phyloP scores from a whole-genome alignment of 331 rosid species.

The Saraca asoca region DNA sequence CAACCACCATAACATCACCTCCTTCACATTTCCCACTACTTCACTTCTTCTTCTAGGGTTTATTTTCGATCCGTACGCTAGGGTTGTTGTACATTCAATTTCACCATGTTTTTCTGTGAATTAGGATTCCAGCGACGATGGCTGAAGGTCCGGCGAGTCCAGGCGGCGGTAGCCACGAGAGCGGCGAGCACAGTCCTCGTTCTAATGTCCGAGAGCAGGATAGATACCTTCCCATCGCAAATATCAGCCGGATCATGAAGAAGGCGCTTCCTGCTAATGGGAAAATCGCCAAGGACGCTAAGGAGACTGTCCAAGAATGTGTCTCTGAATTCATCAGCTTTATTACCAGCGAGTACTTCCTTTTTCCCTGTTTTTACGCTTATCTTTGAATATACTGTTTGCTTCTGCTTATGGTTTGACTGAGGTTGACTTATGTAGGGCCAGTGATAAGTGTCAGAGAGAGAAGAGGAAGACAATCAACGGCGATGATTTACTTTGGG shows the following conservation, averaged over 20 bases:
- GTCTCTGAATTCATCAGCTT: conserved; percentile 98
- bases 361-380: no score
- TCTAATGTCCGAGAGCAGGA: conserved; percentile 89
- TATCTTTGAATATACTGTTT: background rate
- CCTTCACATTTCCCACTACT: background rate
- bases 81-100: conserved; percentile 24
- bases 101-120: conserved; percentile 34
- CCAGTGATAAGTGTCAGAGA: conserved; percentile 97
- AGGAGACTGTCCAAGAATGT: conserved; percentile 95
- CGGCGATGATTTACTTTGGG: conserved; percentile 99
- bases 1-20: conserved; percentile 9
- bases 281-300: conserved; percentile 90
- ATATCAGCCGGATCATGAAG: conserved; percentile 96
- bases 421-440: conserved; percentile 52
- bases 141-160: conserved; percentile 88
- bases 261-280: conserved; percentile 97
- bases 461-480: conserved; percentile 97
- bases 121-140: conserved; percentile 62
- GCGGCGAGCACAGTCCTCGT: conserved; percentile 94
- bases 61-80: conserved; percentile 28
- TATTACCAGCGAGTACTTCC: conserved; percentile 87
- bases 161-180: conserved; percentile 82
- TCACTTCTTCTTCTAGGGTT: conserved; percentile 40
- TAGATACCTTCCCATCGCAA: conserved; percentile 89
- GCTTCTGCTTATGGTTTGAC: conserved; percentile 1